Evolutionary conservation across 768 basidiomycete species (phyloP).

Genomic region (Mycena amicta): DNA sequence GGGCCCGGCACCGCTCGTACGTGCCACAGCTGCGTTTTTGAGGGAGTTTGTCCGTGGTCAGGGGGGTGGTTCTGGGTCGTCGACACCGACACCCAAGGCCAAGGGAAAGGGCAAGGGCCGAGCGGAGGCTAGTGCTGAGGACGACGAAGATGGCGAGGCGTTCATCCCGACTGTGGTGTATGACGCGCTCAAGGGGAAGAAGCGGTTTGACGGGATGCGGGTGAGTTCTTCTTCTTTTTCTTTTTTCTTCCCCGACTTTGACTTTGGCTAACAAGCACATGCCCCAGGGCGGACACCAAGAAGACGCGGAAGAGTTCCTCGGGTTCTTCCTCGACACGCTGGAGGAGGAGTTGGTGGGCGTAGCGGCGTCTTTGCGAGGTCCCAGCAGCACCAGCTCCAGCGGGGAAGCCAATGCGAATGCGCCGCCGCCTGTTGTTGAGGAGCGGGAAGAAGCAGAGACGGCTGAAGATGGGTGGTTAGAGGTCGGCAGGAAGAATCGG

Average conservation of each 20-base stretch:
- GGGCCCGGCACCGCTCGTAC: conserved; percentile 55
- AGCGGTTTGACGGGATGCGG: conserved; percentile 90
- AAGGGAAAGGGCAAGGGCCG: conserved; percentile 42
- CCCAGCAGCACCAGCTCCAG: conserved; percentile 13
- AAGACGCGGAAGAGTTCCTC: conserved; percentile 98
- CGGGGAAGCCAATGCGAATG: conserved; percentile 1
- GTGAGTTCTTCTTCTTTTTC: conserved; percentile 46
- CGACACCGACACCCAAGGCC: conserved; percentile 20
- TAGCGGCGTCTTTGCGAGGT: conserved; percentile 29
- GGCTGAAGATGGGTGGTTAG: conserved; percentile 81
- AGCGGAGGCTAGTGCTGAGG: conserved; percentile 46
- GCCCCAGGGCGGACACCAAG: conserved; percentile 83
- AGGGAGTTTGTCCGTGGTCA: conserved; percentile 63
- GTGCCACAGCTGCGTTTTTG: conserved; percentile 74
- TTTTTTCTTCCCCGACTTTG: conserved; percentile 1
- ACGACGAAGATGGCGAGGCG: conserved; percentile 57
- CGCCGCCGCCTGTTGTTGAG: conserved; percentile 40
- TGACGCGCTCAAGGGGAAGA: conserved; percentile 91
- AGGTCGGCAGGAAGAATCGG: conserved; percentile 90
- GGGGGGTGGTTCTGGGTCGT: conserved; percentile 15
- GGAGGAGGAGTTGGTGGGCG: conserved; percentile 83
- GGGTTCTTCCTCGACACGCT: conserved; percentile 95
- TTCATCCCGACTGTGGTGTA: conserved; percentile 89
- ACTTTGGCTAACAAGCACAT: conserved; percentile 4
- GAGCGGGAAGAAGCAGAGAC: conserved; percentile 41